These are phyloP conservation scores for Vigna reflexopilosa DNA, from an alignment of 306 rosid species.

Conservation along the genomic window DNA sequence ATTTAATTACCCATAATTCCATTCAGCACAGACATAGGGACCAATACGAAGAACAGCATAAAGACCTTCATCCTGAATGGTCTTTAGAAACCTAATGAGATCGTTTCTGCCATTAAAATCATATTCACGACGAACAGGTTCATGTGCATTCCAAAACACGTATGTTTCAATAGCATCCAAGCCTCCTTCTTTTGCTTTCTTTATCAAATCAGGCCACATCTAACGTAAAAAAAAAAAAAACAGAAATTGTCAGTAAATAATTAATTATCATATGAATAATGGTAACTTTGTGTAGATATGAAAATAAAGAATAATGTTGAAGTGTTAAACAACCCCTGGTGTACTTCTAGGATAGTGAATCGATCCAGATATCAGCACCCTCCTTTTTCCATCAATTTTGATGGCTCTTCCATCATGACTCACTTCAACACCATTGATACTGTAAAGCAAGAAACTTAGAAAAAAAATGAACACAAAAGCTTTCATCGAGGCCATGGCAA, in stretches of 20 bases:
- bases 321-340: slow-evolving; percentile 36
- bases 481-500: neutral
- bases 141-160: too few relatives aligned
- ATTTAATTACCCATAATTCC: slow-evolving; percentile 55
- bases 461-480: neutral
- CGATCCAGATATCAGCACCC: slow-evolving; percentile 51
- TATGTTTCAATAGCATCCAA: neutral
- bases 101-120: too few relatives aligned
- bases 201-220: slow-evolving; percentile 69
- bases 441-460: neutral
- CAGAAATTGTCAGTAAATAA: too few relatives aligned
- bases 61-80: too few relatives aligned
- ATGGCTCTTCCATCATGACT: slow-evolving; percentile 59
- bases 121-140: too few relatives aligned
- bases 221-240: neutral
- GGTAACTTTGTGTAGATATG: too few relatives aligned
- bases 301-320: too few relatives aligned
- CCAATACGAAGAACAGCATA: too few relatives aligned
- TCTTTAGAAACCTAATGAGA: too few relatives aligned
- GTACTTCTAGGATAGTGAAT: slow-evolving; percentile 72
- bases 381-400: slow-evolving; percentile 52
- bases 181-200: slow-evolving; percentile 64
- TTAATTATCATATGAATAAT: too few relatives aligned
- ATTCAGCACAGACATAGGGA: too few relatives aligned
- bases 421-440: slow-evolving; percentile 33